Percentiles rank a stretch among this genome's conserved stretches.
Evolutionary conservation across 2,329 filamentous ascomycete genomes (phyloP).

Genomic region (Emergomyces pasteurianus): DNA sequence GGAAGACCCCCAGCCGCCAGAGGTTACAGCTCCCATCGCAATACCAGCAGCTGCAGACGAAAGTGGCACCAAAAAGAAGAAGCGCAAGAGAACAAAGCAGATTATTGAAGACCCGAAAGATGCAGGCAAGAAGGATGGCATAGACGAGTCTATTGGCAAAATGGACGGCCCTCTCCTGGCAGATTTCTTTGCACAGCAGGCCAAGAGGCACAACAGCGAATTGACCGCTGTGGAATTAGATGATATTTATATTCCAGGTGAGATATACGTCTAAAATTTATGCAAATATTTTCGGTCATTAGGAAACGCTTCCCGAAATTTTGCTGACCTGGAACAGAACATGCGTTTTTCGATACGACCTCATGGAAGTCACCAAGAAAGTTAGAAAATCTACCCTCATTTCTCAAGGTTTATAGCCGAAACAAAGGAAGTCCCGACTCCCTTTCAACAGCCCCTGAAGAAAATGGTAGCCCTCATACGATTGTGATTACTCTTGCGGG

Average conservation of each 20-base stretch:
- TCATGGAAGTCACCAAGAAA: conserved; percentile 56
- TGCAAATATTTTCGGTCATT: not conserved
- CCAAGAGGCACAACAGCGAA: conserved; percentile 65
- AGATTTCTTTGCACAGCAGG: conserved; percentile 72
- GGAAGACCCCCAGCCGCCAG: conserved; percentile 7
- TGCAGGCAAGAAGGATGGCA: conserved; percentile 53
- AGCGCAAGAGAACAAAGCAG: conserved; percentile 12
- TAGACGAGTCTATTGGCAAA: conserved; percentile 68
- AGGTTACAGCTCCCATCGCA: not conserved
- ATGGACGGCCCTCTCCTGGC: conserved; percentile 77
- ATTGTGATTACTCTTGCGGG: conserved; percentile 78
- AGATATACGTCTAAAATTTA: conserved; percentile 10
- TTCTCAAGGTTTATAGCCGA: conserved; percentile 52
- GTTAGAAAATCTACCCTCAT: conserved; percentile 62
- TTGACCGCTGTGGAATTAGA: conserved; percentile 74
- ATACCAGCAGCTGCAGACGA: not conserved
- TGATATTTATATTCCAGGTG: conserved; percentile 70
- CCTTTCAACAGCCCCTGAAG: conserved; percentile 53
- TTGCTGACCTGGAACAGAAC: conserved; percentile 38
- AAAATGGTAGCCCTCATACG: conserved; percentile 68
- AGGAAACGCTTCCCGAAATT: not conserved
- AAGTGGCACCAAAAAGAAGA: conserved; percentile 19
- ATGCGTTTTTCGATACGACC: conserved; percentile 67
- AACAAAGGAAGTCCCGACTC: conserved; percentile 39
- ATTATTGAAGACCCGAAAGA: conserved; percentile 19